Conservation (phyloP, 2,329 filamentous ascomycete species). For the Colletotrichum agaves region DNA sequence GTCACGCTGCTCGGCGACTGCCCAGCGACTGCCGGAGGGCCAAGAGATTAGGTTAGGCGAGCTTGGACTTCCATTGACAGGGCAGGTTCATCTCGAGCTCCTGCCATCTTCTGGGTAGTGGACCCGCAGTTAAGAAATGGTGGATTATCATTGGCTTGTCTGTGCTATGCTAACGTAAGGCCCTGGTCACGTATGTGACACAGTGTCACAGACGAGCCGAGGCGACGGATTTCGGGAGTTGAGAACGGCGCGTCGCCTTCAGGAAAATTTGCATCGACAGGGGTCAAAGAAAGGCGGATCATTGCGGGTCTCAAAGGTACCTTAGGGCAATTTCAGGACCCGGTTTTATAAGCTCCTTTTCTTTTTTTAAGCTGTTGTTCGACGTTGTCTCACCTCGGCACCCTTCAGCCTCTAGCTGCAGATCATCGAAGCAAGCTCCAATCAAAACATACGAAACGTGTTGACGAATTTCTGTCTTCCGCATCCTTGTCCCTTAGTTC, state of each 20-base stretch:
- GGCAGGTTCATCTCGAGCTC: background rate
- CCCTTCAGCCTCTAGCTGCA: constrained; percentile 18
- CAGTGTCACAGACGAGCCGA: constrained; percentile 27
- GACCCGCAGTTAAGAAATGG: background rate
- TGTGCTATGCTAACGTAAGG: too few species aligned
- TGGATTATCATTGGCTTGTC: background rate
- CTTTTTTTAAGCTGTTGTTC: background rate
- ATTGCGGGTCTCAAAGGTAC: background rate
- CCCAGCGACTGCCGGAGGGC: constrained; percentile 8
- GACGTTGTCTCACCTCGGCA: constrained; percentile 27
- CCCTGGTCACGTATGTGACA: constrained; percentile 23
- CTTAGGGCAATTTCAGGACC: background rate
- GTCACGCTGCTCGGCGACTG: background rate
- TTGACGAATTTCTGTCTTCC: background rate
- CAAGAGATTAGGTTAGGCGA: constrained; percentile 18
- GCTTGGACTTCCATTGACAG: background rate
- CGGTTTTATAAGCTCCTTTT: background rate
- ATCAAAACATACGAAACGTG: background rate
- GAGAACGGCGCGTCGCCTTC: background rate
- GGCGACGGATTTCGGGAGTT: constrained; percentile 34
- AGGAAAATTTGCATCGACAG: constrained; percentile 13
- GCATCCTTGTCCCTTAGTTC: background rate
- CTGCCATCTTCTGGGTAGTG: too few species aligned
- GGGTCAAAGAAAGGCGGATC: background rate
- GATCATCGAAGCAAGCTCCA: constrained; percentile 16